Evolutionary conservation across 495 filamentous ascomycete genomes (phyloP).

Genomic region (Lophium mytilinum): DNA sequence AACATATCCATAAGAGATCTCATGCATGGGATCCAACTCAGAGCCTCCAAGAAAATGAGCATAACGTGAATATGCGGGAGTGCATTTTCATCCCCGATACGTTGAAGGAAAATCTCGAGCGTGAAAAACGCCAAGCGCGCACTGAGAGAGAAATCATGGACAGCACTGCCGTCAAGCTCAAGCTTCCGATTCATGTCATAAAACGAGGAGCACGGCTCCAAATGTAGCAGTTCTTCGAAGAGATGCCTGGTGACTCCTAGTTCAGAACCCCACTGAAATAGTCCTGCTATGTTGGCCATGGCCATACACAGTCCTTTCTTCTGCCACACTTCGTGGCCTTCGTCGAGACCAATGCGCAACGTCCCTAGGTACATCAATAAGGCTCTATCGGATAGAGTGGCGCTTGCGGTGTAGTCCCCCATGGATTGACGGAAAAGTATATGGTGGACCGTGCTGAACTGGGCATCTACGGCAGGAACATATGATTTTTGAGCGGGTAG

Average conservation of each 20-base stretch:
- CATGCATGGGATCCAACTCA: slow-evolving; percentile 42
- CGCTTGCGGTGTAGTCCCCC: slow-evolving; percentile 39
- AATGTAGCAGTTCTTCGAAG: slow-evolving; percentile 7
- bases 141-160: slow-evolving; percentile 24
- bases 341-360: slow-evolving; percentile 52
- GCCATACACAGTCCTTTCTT: slow-evolving; percentile 52
- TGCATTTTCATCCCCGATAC: slow-evolving; percentile 7
- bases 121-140: slow-evolving; percentile 41
- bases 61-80: slow-evolving; percentile 44
- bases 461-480: slow-evolving; percentile 38
- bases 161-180: slow-evolving; percentile 14
- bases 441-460: slow-evolving; percentile 57
- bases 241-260: neutral
- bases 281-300: slow-evolving; percentile 45
- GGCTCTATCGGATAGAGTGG: slow-evolving; percentile 18
- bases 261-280: slow-evolving; percentile 55
- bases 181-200: neutral
- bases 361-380: slow-evolving; percentile 41
- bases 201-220: slow-evolving; percentile 4
- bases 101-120: slow-evolving; percentile 47
- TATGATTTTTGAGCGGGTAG: slow-evolving; percentile 20
- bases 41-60: slow-evolving; percentile 60
- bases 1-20: slow-evolving; percentile 45
- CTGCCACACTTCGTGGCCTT: slow-evolving; percentile 51
- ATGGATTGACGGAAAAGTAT: slow-evolving; percentile 53